Evolutionary conservation across 2,329 filamentous ascomycete genomes (phyloP), one percentile per base, ranked within the genome.

Genomic region (Colletotrichum salicis): DNA sequence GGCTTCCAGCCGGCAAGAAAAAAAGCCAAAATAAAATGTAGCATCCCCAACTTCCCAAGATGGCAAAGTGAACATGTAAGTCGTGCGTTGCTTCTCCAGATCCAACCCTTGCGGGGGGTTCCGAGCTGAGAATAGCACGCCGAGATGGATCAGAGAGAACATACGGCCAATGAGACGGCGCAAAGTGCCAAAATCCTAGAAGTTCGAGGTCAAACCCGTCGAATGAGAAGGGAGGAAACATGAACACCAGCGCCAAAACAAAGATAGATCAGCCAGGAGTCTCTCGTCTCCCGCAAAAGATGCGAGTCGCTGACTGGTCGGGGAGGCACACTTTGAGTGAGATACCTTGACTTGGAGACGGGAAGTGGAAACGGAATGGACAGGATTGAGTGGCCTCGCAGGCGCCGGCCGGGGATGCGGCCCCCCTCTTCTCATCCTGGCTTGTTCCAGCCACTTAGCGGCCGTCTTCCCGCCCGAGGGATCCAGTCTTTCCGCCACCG

Each of bases 341-440:
- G 45, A n/a, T 51, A 19, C 45, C 33, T 12, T 35, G 5, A 10
- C 33, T 35, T 35, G 33, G 12, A 35, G 33, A 35, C 55, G 48
- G 67, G 63, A 31, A 70, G 57, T 54, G 48, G 61, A 58, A 73
- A 67, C 64, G 55, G 33, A 0, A 24, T 19, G 19, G 27, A n/a
- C 0, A 4, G 4, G 70, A 29, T 27, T 66, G 72, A 67, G 64
- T 74, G 70, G 70, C 64, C 0, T 68, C 59, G 70, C 73, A 73
- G 73, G 54, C 73, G 73, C 73, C 71, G 73, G 73, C 73, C 70
- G 1, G 2, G 1, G 0, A 71, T 71, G 68, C 68, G 64, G 7
- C 68, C 68, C 12, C 29, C 3, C 24, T 27, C 29, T 37, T 1
- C 19, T 1, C 22, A 31, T 64, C 63, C 35, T 66, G 27, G 33